Evolutionary conservation across 2,329 filamentous ascomycete genomes (phyloP), one percentile per base, ranked within the genome.

Genomic region (Reticulascus tulasneorum): DNA sequence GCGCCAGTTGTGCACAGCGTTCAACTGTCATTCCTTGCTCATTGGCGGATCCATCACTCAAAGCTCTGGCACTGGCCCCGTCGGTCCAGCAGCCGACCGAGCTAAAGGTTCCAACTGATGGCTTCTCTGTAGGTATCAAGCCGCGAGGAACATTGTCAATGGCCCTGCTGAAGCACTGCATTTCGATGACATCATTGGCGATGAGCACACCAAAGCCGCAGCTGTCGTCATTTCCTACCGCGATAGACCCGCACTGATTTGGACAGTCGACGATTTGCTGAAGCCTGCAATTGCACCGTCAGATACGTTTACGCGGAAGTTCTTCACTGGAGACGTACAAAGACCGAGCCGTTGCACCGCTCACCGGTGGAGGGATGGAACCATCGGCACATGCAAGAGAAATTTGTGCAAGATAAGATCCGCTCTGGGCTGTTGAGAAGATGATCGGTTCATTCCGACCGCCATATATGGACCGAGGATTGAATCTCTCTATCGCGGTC

Each of bases 171-270:
- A 26, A 26, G 24, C 24, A 26, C n/a, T 12, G 24, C 24, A 26
- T 26, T 12, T 12, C n/a, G 16, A 15, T 26, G n/a, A 15, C 24
- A 15, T 26, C 24, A 15, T 26, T 10, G 16, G 24, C 24, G 16
- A 26, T 26, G 24, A 26, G 24, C n/a, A 26, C 24, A 26, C 24
- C 24, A 26, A 26, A 26, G 24, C 24, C 24, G 24, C 24, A 26
- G 24, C 16, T 26, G 24, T 26, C 24, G n/a, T 15, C 24, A 15
- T 15, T 15, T 13, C 24, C 24, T 12, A 26, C 9, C n/a, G 24
- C 24, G 24, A 26, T 26, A 15, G 24, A 26, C 16, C 24, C 24
- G 24, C 24, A 26, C 24, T 26, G 24, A 15, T 26, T 26, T 15
- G 24, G 24, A 26, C 24, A 26, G 24, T 12, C n/a, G n/a, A 12